Evolutionary conservation across 2,329 filamentous ascomycete genomes (phyloP), one percentile per base, ranked within the genome.

Genomic region (Microsporum ferrugineum): DNA sequence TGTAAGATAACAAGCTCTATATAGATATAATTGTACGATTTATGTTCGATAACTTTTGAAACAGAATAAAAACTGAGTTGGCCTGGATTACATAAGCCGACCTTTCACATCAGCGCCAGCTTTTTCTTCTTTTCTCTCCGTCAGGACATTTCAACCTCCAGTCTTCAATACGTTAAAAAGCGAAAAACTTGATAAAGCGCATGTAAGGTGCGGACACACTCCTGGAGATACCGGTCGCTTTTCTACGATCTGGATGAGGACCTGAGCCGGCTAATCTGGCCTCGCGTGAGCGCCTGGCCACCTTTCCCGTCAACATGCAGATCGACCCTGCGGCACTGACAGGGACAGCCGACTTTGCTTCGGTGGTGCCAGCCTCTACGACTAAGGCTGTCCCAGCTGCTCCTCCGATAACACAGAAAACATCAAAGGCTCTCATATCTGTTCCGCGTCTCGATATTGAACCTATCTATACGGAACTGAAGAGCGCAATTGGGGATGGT

Each of bases 371-470:
- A 51, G 64, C 69, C 36, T 58, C 70, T 27, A 63, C 71, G 58
- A 68, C 69, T 34, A 76, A 75, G 62, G 64, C 66, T 38, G 65
- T 69, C 43, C 27, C 47, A 27, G 14, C 51, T 45, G 56, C 51
- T 23, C 57, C 47, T 23, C 66, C 70, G 1, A 59, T 65, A 6
- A 68, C 71, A n/a, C 69, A 78, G 64, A 80, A 80, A 63, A 76
- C 78, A 56, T 77, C 77, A 58, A 81, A 80, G 67, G 73, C 76
- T 33, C 70, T 78, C 61, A 77, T 78, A 58, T 77, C 77, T n/a
- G 79, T 82, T 29, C 83, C 82, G 65, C 80, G 84, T 64, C 78
- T 86, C 61, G 84, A 86, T 66, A 73, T 85, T 58, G 84, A 86
- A 69, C 82, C 83, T 31, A 75, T 84, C 58, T 86, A 86, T 68